These are phyloP conservation scores for Botrytis deweyae DNA, from an alignment of 2,329 filamentous ascomycete species.

Conservation along the genomic window DNA sequence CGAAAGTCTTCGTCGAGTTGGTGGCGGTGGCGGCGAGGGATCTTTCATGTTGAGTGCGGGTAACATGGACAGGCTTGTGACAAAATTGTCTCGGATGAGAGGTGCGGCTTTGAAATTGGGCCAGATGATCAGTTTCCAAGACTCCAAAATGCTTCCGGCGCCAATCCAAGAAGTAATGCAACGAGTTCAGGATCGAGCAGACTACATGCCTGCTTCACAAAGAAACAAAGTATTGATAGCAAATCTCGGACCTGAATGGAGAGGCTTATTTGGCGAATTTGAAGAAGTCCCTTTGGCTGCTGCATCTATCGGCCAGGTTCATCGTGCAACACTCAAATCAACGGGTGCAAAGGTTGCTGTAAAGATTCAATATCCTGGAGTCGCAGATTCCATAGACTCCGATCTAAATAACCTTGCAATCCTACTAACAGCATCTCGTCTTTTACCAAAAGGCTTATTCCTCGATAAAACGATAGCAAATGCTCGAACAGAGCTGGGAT, in stretches of 20 bases:
- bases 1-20: constrained; percentile 77
- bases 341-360: constrained; percentile 79
- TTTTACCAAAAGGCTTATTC: constrained; percentile 88
- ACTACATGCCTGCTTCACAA: constrained; percentile 97
- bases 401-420: constrained; percentile 92
- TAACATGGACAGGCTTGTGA: constrained; percentile 91
- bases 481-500: constrained; percentile 83
- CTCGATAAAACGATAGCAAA: constrained; percentile 98
- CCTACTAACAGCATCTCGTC: constrained; percentile 82
- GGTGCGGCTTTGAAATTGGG: constrained; percentile 96
- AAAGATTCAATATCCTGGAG: constrained; percentile 96
- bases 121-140: constrained; percentile 98
- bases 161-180: constrained; percentile 88
- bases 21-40: constrained; percentile 66
- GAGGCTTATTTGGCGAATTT: constrained; percentile 77
- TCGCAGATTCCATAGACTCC: constrained; percentile 93
- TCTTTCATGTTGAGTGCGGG: constrained; percentile 83
- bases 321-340: constrained; percentile 76
- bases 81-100: constrained; percentile 92
- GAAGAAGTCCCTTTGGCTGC: constrained; percentile 91
- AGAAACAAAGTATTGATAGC: constrained; percentile 76
- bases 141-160: constrained; percentile 88
- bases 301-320: constrained; percentile 95
- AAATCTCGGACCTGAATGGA: constrained; percentile 83
- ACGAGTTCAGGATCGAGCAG: constrained; percentile 90